Percentiles rank a stretch among this genome's conserved stretches.
These are phyloP conservation scores for Solanum raphanifolium DNA, from an alignment of 257 asterid species.

Conservation along the genomic window DNA sequence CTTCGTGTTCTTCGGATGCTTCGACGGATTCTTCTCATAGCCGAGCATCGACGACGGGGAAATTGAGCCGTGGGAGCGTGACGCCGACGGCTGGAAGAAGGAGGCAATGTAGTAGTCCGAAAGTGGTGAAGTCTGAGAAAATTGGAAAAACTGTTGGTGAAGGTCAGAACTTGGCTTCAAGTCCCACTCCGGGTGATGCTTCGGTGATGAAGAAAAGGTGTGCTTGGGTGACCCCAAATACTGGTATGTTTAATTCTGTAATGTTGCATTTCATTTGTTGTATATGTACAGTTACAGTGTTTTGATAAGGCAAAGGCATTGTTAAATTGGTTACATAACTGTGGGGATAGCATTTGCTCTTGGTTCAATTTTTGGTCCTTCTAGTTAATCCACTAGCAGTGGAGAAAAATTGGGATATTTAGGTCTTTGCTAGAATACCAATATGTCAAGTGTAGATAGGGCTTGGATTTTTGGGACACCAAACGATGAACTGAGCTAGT, in stretches of 20 bases:
- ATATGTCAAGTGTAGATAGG: neutral
- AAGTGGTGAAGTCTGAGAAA: conserved; percentile 22
- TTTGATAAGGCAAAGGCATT: neutral
- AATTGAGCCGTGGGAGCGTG: conserved; percentile 35
- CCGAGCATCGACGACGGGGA: conserved; percentile 84
- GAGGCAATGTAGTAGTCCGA: conserved; percentile 41
- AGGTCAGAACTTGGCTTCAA: conserved; percentile 24
- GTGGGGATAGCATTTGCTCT: neutral
- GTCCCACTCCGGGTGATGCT: conserved; percentile 13
- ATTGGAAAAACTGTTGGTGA: conserved; percentile 30
- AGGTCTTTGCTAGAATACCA: neutral
- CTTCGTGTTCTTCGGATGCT: conserved; percentile 92
- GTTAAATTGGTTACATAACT: neutral
- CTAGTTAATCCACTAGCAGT: neutral
- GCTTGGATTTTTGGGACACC: neutral
- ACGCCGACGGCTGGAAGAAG: conserved; percentile 29
- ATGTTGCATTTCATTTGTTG: neutral
- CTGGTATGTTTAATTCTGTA: conserved; percentile 40
- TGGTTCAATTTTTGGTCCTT: neutral
- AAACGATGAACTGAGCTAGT: neutral
- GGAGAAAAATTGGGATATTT: neutral
- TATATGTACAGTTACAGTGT: neutral
- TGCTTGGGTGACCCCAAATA: conserved; percentile 87
- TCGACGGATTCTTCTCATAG: conserved; percentile 87
- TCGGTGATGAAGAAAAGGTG: conserved; percentile 66